Base-by-base conservation (phyloP, 2,329 filamentous ascomycete genomes). In the Cucurbitaria berberidis region DNA sequence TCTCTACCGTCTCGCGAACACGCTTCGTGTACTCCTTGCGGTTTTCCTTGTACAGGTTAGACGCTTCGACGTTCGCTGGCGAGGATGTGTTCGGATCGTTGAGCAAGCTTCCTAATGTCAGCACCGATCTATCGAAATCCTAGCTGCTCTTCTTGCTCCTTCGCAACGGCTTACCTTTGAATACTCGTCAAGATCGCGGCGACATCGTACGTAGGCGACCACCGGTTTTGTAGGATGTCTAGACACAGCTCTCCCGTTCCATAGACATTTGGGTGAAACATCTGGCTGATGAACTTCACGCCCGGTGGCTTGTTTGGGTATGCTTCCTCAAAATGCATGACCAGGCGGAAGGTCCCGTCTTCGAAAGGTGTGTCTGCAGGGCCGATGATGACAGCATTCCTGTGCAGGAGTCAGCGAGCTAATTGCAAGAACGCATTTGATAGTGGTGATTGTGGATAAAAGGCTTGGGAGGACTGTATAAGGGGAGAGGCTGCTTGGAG, bases 221-320 rank as follows among this genome's bases (percentile, higher is more conserved):
- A 99, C 64, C 95, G 84, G 74, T 99, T 99, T 78, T 99, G 95
- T 53, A 99, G 78, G 64, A 99, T 99, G 73, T 99, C 95, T 63
- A 99, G 80, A 73, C 95, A 99, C 45, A 99, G 83, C 80, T 99
- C 95, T 57, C 95, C 95, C 0, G 93, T 98, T 47, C 90, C 93
- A 74, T 99, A 99, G 51, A 99, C 95, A 72, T 99, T 99, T 16
- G 95, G 95, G 69, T 99, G 95, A 77, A 99, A 99, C 95, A 99
- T 99, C 75, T 95, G 87, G 77, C 91, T 96, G 75, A 99, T 96
- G 76, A 99, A 99, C 74, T 98, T 98, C 78, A 98, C 95, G 29
- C 92, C 90, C 0, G 95, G 95, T 5, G 95, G 95, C 76, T 98
- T 98, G 80, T 98, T 99, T 26, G 95, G 95, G 69, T 99, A 99